Evolutionary conservation across 2,329 filamentous ascomycete genomes (phyloP).

Genomic region (Penicillium sp.): DNA sequence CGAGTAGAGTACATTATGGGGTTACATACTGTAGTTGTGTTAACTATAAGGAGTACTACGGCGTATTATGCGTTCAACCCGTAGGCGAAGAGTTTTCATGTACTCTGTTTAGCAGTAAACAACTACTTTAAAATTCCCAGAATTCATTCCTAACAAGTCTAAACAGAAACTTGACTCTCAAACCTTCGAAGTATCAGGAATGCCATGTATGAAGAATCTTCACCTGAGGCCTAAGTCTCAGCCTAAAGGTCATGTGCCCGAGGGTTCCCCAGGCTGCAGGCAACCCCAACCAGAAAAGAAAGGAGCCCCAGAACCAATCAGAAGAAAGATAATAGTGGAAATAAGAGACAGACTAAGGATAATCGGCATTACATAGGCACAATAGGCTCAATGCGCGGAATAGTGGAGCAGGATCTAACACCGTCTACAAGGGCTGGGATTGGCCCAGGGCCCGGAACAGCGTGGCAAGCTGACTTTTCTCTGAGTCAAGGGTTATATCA

Average conservation of each 20-base stretch:
- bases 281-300: slow-evolving; percentile 14
- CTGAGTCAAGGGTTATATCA: slow-evolving; percentile 9
- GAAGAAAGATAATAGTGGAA: neutral
- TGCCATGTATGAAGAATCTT: neutral
- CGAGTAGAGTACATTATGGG: too few species aligned
- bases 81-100: too few species aligned
- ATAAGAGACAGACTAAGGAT: neutral
- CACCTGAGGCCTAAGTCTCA: slow-evolving; percentile 19
- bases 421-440: slow-evolving; percentile 2
- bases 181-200: too few species aligned
- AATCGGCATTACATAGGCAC: neutral
- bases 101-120: too few species aligned
- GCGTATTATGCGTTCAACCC: too few species aligned
- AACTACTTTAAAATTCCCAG: too few species aligned
- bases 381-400: neutral
- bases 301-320: slow-evolving; percentile 10
- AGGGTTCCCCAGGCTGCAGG: slow-evolving; percentile 13
- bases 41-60: too few species aligned
- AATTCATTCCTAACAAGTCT: too few species aligned
- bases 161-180: too few species aligned
- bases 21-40: too few species aligned
- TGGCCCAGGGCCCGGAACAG: slow-evolving; percentile 9
- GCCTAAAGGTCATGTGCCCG: slow-evolving; percentile 12
- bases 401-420: slow-evolving; percentile 6
- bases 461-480: slow-evolving; percentile 15